phyloP scores from a whole-genome alignment of 148 eudicot genomes.

The Silene conica region DNA sequence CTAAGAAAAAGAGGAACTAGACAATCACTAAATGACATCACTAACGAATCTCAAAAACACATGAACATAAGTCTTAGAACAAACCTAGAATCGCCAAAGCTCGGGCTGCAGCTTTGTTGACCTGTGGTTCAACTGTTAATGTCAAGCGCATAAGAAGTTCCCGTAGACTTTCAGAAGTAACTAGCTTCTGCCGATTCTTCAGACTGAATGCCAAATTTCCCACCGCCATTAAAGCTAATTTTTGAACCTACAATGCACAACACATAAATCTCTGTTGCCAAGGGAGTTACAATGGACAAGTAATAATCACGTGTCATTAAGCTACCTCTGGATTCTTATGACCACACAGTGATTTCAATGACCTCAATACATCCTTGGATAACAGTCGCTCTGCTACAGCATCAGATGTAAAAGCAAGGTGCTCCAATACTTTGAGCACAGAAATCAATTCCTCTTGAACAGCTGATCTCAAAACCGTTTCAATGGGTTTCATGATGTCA shows the following conservation, averaged over 20 bases:
- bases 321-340: constrained; percentile 80
- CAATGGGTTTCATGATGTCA: constrained; percentile 93
- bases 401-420: constrained; percentile 84
- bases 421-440: constrained; percentile 81
- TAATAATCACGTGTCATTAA: neutral
- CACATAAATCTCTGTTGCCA: constrained; percentile 15
- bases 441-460: constrained; percentile 71
- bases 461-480: constrained; percentile 65
- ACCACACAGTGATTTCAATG: constrained; percentile 74
- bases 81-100: constrained; percentile 96
- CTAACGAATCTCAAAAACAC: constrained; percentile 8
- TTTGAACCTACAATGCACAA: constrained; percentile 67
- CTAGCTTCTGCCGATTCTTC: constrained; percentile 74
- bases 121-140: constrained; percentile 68
- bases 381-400: constrained; percentile 83
- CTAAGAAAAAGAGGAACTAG: constrained; percentile 31
- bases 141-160: constrained; percentile 92
- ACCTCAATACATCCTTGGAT: constrained; percentile 78
- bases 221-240: constrained; percentile 68
- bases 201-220: constrained; percentile 93
- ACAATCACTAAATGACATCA: constrained; percentile 13
- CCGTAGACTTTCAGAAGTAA: constrained; percentile 88
- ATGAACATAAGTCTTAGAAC: constrained; percentile 24
- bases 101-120: constrained; percentile 97
- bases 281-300: constrained; percentile 1